These are phyloP conservation scores for Eutrema yunnanense DNA, from an alignment of 345 rosid species.

Conservation along the genomic window DNA sequence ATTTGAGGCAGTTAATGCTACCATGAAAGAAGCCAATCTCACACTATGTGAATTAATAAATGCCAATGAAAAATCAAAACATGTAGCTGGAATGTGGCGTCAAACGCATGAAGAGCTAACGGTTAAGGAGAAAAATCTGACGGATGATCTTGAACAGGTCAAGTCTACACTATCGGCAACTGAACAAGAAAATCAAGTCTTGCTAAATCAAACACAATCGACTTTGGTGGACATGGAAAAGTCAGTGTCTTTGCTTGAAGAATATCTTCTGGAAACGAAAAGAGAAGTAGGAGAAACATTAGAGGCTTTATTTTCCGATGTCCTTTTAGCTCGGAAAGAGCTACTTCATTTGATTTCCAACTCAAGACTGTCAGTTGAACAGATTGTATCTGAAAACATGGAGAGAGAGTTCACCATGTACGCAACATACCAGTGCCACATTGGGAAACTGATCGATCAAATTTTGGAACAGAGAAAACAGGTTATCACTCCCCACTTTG, in stretches of 20 bases:
- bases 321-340: conserved; percentile 44
- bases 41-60: conserved; percentile 56
- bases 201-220: conserved; percentile 37
- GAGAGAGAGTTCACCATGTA: conserved; percentile 53
- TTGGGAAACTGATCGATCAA: conserved; percentile 35
- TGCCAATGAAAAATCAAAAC: conserved; percentile 58
- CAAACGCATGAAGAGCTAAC: conserved; percentile 50
- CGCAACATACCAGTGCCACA: conserved; percentile 45
- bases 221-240: conserved; percentile 40
- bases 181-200: conserved; percentile 50
- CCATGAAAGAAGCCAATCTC: conserved; percentile 73
- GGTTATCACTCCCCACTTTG: not conserved
- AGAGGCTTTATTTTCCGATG: conserved; percentile 41
- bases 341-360: conserved; percentile 31
- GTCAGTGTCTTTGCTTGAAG: conserved; percentile 59
- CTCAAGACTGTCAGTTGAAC: conserved; percentile 54
- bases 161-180: conserved; percentile 40
- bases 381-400: conserved; percentile 42
- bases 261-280: conserved; percentile 47
- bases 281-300: conserved; percentile 50
- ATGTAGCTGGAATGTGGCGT: conserved; percentile 44
- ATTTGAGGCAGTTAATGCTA: conserved; percentile 61
- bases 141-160: conserved; percentile 53
- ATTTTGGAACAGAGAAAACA: conserved; percentile 24
- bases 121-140: conserved; percentile 43